These are phyloP conservation scores for Gynochthodes officinalis DNA, from an alignment of 257 asterid species.

Conservation along the genomic window DNA sequence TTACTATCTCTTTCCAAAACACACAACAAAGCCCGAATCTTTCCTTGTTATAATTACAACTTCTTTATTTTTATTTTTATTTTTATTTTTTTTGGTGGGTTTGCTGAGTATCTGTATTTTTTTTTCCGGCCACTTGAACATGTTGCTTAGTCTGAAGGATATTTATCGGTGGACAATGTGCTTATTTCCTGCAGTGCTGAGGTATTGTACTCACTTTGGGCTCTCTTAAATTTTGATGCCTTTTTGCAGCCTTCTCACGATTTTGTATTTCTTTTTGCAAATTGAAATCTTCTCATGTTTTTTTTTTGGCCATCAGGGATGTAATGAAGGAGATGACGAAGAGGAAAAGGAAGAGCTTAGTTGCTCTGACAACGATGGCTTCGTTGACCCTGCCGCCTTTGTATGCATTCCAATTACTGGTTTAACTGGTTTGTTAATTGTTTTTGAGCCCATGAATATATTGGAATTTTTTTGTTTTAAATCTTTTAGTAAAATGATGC, in stretches of 20 bases:
- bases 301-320: slow-evolving; percentile 29
- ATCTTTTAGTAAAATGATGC: background rate
- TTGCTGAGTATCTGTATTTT: slow-evolving; percentile 4
- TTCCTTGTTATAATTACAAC: background rate
- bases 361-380: slow-evolving; percentile 37
- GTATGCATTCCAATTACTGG: slow-evolving; percentile 27
- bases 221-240: slow-evolving; percentile 10
- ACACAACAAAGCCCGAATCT: background rate
- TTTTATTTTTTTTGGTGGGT: slow-evolving; percentile 1
- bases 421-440: background rate
- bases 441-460: background rate
- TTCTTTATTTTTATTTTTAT: no score
- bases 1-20: background rate
- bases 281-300: background rate
- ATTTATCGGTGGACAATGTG: slow-evolving; percentile 57
- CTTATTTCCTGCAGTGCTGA: slow-evolving; percentile 37
- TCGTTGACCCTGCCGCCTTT: slow-evolving; percentile 45
- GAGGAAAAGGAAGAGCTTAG: slow-evolving; percentile 38
- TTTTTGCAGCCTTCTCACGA: background rate
- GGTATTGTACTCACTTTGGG: slow-evolving; percentile 31
- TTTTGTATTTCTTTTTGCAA: no score
- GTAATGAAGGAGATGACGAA: slow-evolving; percentile 14
- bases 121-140: background rate
- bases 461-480: background rate
- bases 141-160: slow-evolving; percentile 52